Conservation (phyloP, 805 yeast genomes). For the Metschnikowia baotianmanensis region DNA sequence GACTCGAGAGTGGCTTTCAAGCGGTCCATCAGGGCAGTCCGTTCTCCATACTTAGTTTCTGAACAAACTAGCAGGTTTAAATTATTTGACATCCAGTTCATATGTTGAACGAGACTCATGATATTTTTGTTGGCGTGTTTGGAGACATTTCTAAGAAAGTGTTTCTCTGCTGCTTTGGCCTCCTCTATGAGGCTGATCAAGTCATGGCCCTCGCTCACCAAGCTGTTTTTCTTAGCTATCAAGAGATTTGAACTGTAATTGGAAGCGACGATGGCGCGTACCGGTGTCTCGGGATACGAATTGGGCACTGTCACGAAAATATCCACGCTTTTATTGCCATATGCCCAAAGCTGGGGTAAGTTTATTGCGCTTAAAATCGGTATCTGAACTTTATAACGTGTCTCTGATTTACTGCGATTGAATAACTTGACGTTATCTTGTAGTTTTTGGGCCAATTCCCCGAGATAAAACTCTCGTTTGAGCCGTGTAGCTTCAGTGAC, state of each 20-base stretch:
- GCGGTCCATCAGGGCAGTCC: slow-evolving; percentile 4
- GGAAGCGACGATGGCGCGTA: slow-evolving; percentile 26
- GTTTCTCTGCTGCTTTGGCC: slow-evolving; percentile 28
- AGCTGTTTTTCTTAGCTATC: slow-evolving; percentile 21
- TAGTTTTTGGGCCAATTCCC: slow-evolving; percentile 29
- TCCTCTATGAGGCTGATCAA: slow-evolving; percentile 22
- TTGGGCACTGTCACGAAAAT: slow-evolving; percentile 33
- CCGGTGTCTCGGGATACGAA: slow-evolving; percentile 29
- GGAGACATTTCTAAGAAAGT: slow-evolving; percentile 25
- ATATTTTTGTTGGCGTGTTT: slow-evolving; percentile 14
- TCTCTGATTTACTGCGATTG: slow-evolving; percentile 24
- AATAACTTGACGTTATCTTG: slow-evolving; percentile 25
- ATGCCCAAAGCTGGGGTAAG: slow-evolving; percentile 31
- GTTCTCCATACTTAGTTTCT: slow-evolving; percentile 2
- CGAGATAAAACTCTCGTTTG: slow-evolving; percentile 16
- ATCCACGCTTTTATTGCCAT: slow-evolving; percentile 25
- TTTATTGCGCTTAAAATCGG: slow-evolving; percentile 23
- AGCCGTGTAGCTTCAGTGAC: slow-evolving; percentile 9
- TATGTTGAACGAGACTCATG: slow-evolving; percentile 23
- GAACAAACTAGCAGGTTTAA: slow-evolving; percentile 7
- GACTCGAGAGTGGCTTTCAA: no score
- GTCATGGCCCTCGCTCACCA: slow-evolving; percentile 14
- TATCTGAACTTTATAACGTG: slow-evolving; percentile 31
- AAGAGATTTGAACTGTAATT: slow-evolving; percentile 32
- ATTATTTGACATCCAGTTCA: slow-evolving; percentile 35